phyloP scores from a whole-genome alignment of 116 monocot genomes.

The Iris pallida region DNA sequence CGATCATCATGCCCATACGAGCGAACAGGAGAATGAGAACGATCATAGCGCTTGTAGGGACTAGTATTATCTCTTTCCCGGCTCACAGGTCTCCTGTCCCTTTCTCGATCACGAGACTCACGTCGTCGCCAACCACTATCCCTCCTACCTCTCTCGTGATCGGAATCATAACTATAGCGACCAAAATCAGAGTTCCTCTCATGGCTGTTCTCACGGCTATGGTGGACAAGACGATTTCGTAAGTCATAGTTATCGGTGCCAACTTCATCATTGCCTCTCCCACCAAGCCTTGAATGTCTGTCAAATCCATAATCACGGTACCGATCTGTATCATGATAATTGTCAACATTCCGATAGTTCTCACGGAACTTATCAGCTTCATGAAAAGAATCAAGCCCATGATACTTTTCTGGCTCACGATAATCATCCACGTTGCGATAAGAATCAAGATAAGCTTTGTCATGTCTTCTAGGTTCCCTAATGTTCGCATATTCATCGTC shows the following conservation, averaged over 20 bases:
- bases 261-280: slow-evolving; percentile 47
- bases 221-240: slow-evolving; percentile 32
- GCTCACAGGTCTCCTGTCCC: slow-evolving; percentile 49
- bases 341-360: slow-evolving; percentile 34
- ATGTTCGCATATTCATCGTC: slow-evolving; percentile 56
- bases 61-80: slow-evolving; percentile 72
- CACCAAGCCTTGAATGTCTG: slow-evolving; percentile 43
- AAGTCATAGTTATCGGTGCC: slow-evolving; percentile 48
- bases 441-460: slow-evolving; percentile 16
- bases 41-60: slow-evolving; percentile 49
- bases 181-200: slow-evolving; percentile 64
- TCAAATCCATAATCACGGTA: slow-evolving; percentile 70
- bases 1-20: slow-evolving; percentile 70
- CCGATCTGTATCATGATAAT: slow-evolving; percentile 49
- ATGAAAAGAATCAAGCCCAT: slow-evolving; percentile 48
- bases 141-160: slow-evolving; percentile 70
- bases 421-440: slow-evolving; percentile 44
- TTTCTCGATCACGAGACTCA: slow-evolving; percentile 64
- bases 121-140: slow-evolving; percentile 64
- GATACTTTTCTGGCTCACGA: slow-evolving; percentile 40
- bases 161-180: slow-evolving; percentile 72
- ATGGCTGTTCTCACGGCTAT: slow-evolving; percentile 55
- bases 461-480: slow-evolving; percentile 66
- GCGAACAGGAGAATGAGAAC: slow-evolving; percentile 54
- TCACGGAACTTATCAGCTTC: slow-evolving; percentile 53